Conservation (phyloP, 805 yeast genomes). For the Metschnikowia lochheadii region DNA sequence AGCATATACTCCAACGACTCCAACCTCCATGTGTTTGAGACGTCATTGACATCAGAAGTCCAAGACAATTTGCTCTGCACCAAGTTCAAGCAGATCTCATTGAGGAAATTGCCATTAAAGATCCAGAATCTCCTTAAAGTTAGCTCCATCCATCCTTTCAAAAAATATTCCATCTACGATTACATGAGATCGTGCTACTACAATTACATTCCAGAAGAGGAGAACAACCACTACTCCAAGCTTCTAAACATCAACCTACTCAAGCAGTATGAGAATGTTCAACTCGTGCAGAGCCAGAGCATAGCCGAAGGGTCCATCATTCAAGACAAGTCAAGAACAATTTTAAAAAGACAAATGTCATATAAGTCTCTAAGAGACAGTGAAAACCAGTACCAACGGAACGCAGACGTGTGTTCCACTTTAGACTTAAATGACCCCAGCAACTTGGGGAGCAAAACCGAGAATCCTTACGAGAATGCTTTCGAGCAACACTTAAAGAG, state of each 20-base stretch:
- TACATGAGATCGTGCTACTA: conserved; percentile 40
- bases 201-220: conserved; percentile 29
- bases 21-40: conserved; percentile 33
- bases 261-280: conserved; percentile 35
- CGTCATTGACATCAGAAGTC: conserved; percentile 25
- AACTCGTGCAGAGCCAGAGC: conserved; percentile 26
- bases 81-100: conserved; percentile 19
- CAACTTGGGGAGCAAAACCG: neutral
- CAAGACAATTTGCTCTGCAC: conserved; percentile 22
- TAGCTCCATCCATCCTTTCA: conserved; percentile 31
- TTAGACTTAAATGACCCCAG: neutral
- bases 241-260: conserved; percentile 35
- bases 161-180: conserved; percentile 31
- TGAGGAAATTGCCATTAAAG: conserved; percentile 31
- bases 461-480: conserved; percentile 5
- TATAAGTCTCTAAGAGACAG: conserved; percentile 12
- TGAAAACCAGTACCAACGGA: neutral
- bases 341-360: conserved; percentile 17
- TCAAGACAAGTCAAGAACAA: conserved; percentile 15
- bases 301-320: conserved; percentile 22
- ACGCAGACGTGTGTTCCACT: neutral
- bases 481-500: conserved; percentile 4
- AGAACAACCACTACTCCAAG: conserved; percentile 36
- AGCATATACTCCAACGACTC: conserved; percentile 36
- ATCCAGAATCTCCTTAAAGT: conserved; percentile 32